These are phyloP conservation scores for Naganishia randhawae DNA, from an alignment of 768 basidiomycete genomes.

Conservation along the genomic window DNA sequence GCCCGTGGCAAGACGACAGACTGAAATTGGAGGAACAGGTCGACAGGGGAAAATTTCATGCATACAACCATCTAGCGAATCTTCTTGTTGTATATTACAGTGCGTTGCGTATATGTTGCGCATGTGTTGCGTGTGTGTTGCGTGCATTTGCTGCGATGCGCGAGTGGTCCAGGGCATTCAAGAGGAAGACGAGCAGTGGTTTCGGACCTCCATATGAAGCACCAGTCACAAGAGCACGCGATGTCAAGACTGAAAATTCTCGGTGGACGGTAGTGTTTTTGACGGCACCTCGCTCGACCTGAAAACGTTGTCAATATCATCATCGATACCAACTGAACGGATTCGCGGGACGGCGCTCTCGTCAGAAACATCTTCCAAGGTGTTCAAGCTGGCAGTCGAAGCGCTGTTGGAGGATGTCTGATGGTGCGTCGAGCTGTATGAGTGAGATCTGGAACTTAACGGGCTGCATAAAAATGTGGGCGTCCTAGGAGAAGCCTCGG, in stretches of 20 bases:
- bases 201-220: neutral
- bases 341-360: neutral
- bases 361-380: neutral
- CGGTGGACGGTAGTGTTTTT: neutral
- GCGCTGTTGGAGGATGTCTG: neutral
- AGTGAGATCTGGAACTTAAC: neutral
- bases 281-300: neutral
- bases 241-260: neutral
- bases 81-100: no score
- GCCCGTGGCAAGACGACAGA: no score
- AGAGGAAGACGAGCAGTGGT: no score
- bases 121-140: no score
- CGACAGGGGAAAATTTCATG: no score
- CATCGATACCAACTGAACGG: neutral
- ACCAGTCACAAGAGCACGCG: neutral
- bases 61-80: no score
- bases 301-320: neutral
- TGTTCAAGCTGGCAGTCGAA: constrained; percentile 12
- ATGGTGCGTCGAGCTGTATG: constrained; percentile 2
- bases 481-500: neutral
- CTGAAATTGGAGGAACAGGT: no score
- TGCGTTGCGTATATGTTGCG: no score
- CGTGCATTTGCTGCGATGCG: no score
- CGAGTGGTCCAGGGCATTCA: no score
- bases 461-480: constrained; percentile 2